Evolutionary conservation across 2,329 filamentous ascomycete species (phyloP).

Genomic region (Alternaria triticimaculans): DNA sequence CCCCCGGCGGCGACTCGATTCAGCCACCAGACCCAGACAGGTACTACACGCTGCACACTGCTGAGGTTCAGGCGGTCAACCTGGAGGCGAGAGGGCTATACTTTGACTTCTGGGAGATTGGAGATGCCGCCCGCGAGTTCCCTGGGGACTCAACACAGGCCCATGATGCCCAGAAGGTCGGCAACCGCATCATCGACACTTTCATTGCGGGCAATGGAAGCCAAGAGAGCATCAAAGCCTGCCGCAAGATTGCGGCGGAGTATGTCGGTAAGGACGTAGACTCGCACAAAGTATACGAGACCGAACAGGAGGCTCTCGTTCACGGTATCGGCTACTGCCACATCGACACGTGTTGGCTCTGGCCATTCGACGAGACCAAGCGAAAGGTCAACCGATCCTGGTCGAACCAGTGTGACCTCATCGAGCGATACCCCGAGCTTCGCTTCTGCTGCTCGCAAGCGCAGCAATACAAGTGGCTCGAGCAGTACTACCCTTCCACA

Average conservation of each 20-base stretch:
- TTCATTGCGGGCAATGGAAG: conserved; percentile 80
- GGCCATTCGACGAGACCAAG: conserved; percentile 98
- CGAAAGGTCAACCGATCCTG: conserved; percentile 94
- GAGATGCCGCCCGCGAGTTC: conserved; percentile 90
- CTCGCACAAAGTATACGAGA: conserved; percentile 82
- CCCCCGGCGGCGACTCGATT: conserved; percentile 81
- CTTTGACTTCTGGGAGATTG: conserved; percentile 96
- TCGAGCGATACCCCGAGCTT: conserved; percentile 94
- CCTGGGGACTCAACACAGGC: conserved; percentile 86
- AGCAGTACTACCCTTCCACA: conserved; percentile 83
- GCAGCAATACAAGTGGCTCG: conserved; percentile 98
- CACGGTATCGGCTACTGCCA: conserved; percentile 95
- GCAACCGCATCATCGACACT: conserved; percentile 86
- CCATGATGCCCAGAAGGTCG: conserved; percentile 82
- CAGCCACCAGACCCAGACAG: conserved; percentile 87
- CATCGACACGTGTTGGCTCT: conserved; percentile 98
- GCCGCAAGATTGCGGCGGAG: conserved; percentile 80
- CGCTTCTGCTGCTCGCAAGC: conserved; percentile 92
- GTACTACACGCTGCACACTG: conserved; percentile 76
- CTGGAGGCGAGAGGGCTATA: conserved; percentile 80
- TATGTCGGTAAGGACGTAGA: conserved; percentile 81
- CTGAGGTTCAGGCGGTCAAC: conserved; percentile 89
- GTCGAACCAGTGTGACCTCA: conserved; percentile 94
- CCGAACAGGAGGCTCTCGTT: conserved; percentile 75
- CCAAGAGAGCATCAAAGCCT: conserved; percentile 76